These are phyloP conservation scores for Skeletonema grethae DNA, from an alignment of 108 stramenopile species.

Conservation along the genomic window DNA sequence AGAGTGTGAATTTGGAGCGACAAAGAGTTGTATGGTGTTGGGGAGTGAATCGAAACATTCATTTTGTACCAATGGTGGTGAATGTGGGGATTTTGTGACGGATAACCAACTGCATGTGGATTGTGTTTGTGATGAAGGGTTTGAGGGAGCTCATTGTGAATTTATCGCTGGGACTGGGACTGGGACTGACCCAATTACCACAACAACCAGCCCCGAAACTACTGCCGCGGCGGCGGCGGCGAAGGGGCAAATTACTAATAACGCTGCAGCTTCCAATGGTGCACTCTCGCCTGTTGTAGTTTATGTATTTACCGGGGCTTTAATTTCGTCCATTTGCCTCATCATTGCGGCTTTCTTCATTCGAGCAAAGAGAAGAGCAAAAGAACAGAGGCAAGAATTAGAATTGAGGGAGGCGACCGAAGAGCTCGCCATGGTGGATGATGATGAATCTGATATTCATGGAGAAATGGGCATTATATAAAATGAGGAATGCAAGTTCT, in stretches of 20 bases:
- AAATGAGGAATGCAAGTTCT: neutral
- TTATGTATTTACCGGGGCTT: conserved; percentile 18
- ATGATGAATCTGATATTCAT: neutral
- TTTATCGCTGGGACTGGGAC: conserved; percentile 32
- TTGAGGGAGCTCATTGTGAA: conserved; percentile 42
- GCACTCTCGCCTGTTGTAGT: conserved; percentile 7
- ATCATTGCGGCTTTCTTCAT: conserved; percentile 19
- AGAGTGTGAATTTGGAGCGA: conserved; percentile 49
- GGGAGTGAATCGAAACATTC: conserved; percentile 42
- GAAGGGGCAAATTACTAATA: neutral
- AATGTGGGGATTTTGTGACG: conserved; percentile 39
- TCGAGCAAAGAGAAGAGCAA: conserved; percentile 19
- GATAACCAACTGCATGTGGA: conserved; percentile 37
- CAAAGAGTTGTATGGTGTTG: conserved; percentile 52
- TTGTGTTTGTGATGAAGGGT: conserved; percentile 35
- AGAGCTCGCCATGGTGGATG: conserved; percentile 33
- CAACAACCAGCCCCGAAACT: neutral
- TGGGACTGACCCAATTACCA: neutral
- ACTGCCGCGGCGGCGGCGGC: neutral
- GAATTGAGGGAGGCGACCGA: conserved; percentile 37
- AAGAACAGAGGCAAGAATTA: conserved; percentile 17
- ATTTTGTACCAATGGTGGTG: conserved; percentile 70
- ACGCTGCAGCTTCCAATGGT: neutral
- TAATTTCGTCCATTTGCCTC: conserved; percentile 17
- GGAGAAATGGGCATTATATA: conserved; percentile 8